These are phyloP conservation scores for Davidsoniella neocaledoniae DNA, from an alignment of 2,329 filamentous ascomycete genomes.

Conservation along the genomic window DNA sequence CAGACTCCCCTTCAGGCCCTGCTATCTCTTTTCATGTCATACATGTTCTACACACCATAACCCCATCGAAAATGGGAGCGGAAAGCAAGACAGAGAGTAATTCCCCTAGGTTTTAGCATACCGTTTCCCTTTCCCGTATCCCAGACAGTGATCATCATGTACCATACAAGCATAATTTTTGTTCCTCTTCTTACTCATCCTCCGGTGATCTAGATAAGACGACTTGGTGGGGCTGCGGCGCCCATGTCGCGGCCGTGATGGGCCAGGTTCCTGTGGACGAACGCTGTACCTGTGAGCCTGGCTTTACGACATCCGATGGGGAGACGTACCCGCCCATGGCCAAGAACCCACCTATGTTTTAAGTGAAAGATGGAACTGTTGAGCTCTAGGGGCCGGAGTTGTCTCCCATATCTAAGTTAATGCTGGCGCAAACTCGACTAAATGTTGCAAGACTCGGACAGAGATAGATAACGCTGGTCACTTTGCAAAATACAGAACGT, in stretches of 20 bases:
- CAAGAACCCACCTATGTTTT: constrained; percentile 16
- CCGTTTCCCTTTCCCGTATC: neutral
- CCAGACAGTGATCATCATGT: neutral
- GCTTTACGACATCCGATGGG: constrained; percentile 42
- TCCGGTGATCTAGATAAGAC: constrained; percentile 30
- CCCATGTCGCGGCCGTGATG: constrained; percentile 45
- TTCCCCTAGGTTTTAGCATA: too few species aligned
- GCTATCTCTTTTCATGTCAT: too few species aligned
- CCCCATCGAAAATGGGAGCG: too few species aligned
- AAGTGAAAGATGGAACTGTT: neutral
- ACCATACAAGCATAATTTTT: neutral
- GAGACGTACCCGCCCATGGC: constrained; percentile 46
- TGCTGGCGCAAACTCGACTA: too few species aligned
- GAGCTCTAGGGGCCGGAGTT: neutral
- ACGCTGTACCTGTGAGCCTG: constrained; percentile 49
- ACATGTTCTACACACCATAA: too few species aligned
- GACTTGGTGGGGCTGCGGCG: constrained; percentile 50
- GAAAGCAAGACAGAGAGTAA: too few species aligned
- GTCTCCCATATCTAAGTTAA: too few species aligned
- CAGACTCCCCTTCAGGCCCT: too few species aligned
- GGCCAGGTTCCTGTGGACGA: constrained; percentile 38
- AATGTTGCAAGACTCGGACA: too few species aligned
- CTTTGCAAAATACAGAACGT: too few species aligned
- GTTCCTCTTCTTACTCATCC: neutral
- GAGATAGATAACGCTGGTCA: too few species aligned